Evolutionary conservation across 192 early-diverging fungal species (phyloP).

Genomic region (Oehlia diaphana): DNA sequence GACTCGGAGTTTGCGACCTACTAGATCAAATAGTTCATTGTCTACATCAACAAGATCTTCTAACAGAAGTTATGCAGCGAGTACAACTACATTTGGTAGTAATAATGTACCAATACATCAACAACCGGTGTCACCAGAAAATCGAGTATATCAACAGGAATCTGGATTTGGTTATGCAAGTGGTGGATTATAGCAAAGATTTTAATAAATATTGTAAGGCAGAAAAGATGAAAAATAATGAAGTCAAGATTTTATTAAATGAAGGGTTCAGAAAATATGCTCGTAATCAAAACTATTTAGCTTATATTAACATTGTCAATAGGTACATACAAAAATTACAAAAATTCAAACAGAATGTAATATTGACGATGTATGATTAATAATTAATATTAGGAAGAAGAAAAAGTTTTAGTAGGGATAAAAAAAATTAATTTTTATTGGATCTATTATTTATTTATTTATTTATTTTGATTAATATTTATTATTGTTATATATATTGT

Average conservation of each 20-base stretch:
- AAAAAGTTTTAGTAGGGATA: background rate
- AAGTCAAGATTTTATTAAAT: too few species aligned
- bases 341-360: too few species aligned
- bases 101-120: background rate
- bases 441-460: background rate
- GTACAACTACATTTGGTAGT: background rate
- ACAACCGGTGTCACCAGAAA: background rate
- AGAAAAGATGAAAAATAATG: too few species aligned
- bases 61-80: background rate
- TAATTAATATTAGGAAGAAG: background rate
- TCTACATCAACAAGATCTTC: background rate
- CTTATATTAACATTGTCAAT: too few species aligned
- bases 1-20: background rate
- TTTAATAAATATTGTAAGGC: background rate
- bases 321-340: too few species aligned
- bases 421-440: background rate
- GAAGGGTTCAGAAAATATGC: too few species aligned
- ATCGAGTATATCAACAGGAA: slow-evolving; percentile 7
- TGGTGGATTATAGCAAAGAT: background rate
- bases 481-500: background rate
- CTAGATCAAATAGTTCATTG: slow-evolving; percentile 14
- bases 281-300: too few species aligned
- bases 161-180: slow-evolving; percentile 14
- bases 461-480: background rate
- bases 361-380: too few species aligned